Percentiles rank a stretch among this genome's conserved stretches.
phyloP scores from a whole-genome alignment of 345 rosid species.

The thale cress (Arabidopsis thaliana) region TAIR10.1 NC_003074.8:19377501-19378000 shows the following conservation, averaged over 20 bases:
- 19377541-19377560: constrained; percentile 69
- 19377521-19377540: constrained; percentile 90
- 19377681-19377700: constrained; percentile 76
- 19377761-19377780: constrained; percentile 64
- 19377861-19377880: constrained; percentile 29
- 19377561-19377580: constrained; percentile 65
- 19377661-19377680: constrained; percentile 67
- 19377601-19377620: constrained; percentile 59
- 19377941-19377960: constrained; percentile 37
- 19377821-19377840: constrained; percentile 55
- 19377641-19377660: constrained; percentile 64
- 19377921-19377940: constrained; percentile 38
- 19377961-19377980: constrained; percentile 41
- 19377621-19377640: constrained; percentile 68
- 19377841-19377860: constrained; percentile 42
- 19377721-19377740: constrained; percentile 60
- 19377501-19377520: constrained; percentile 64
- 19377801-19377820: constrained; percentile 54
- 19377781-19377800: constrained; percentile 54
- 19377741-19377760: constrained; percentile 61
- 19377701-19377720: constrained; percentile 71
- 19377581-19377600: constrained; percentile 61
- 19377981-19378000: constrained; percentile 35
- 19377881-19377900: constrained; percentile 29
- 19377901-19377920: constrained; percentile 39